These are phyloP conservation scores for Ceratobasidium sp. DNA, from an alignment of 1,284 basidiomycete genomes.

Conservation along the genomic window DNA sequence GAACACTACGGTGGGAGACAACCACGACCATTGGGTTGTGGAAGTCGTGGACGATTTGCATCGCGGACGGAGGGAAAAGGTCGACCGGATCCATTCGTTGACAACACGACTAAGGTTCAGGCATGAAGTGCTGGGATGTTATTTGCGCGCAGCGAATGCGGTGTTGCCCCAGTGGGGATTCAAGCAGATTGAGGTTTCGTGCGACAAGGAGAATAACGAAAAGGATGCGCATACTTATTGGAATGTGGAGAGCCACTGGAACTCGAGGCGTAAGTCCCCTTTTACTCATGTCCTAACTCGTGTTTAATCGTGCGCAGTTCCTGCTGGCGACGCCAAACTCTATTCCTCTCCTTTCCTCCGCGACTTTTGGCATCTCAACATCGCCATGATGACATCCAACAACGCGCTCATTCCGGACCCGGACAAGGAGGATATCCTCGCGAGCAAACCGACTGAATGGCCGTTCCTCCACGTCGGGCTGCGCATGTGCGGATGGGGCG, in stretches of 20 bases:
- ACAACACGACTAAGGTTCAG: constrained; percentile 90
- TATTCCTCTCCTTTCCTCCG: constrained; percentile 94
- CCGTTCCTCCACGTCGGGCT: constrained; percentile 89
- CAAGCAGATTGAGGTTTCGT: constrained; percentile 98
- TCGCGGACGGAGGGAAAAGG: constrained; percentile 69
- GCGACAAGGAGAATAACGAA: constrained; percentile 88
- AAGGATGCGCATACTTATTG: constrained; percentile 92
- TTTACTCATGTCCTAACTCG: background rate
- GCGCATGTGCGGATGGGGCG: constrained; percentile 98
- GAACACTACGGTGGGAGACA: constrained; percentile 86
- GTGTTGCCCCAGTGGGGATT: constrained; percentile 98
- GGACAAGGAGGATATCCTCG: constrained; percentile 98
- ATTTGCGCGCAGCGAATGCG: constrained; percentile 89
- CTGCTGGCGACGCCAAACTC: constrained; percentile 81
- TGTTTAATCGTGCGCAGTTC: constrained; percentile 66
- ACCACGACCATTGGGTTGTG: constrained; percentile 91
- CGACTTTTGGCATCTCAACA: constrained; percentile 98
- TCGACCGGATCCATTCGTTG: constrained; percentile 83
- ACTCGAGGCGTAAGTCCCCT: constrained; percentile 79
- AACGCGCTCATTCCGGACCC: constrained; percentile 97
- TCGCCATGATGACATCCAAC: constrained; percentile 99
- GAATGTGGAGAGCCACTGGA: constrained; percentile 99
- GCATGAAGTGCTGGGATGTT: constrained; percentile 85
- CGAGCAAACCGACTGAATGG: constrained; percentile 94
- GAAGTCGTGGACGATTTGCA: constrained; percentile 93